Evolutionary conservation across 2,329 filamentous ascomycete genomes (phyloP).

Genomic region (Talaromyces sp.): DNA sequence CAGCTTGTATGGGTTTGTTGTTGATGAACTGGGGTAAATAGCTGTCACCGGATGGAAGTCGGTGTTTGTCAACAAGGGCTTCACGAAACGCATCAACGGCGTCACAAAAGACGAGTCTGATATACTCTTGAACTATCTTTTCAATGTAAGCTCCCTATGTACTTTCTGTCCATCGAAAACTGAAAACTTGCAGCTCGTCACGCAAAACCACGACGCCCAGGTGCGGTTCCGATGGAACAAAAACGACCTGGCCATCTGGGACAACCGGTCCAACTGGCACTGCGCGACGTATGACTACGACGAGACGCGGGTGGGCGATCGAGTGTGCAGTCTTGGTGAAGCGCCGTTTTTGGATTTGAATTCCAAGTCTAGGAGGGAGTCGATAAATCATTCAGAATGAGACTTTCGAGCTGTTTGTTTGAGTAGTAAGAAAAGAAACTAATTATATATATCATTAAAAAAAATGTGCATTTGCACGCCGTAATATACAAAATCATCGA

Average conservation of each 20-base stretch:
- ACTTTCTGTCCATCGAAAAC: background rate
- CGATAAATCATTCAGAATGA: background rate
- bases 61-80: slow-evolving; percentile 43
- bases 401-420: background rate
- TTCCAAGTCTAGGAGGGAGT: slow-evolving; percentile 12
- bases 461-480: background rate
- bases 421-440: no score
- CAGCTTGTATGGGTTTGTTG: background rate
- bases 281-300: background rate
- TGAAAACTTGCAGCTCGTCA: background rate
- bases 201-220: slow-evolving; percentile 4
- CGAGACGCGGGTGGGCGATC: background rate
- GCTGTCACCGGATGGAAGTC: slow-evolving; percentile 59
- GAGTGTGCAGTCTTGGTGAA: slow-evolving; percentile 23
- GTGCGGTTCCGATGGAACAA: slow-evolving; percentile 1
- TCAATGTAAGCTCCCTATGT: background rate
- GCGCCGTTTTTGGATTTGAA: slow-evolving; percentile 29
- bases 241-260: slow-evolving; percentile 25
- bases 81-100: slow-evolving; percentile 40
- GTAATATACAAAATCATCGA: background rate
- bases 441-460: slow-evolving; percentile 1
- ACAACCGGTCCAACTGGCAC: slow-evolving; percentile 26
- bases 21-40: background rate
- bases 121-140: slow-evolving; percentile 5
- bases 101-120: slow-evolving; percentile 35